These are phyloP conservation scores for Verbascum thapsus DNA, from an alignment of 257 asterid species.

Conservation along the genomic window DNA sequence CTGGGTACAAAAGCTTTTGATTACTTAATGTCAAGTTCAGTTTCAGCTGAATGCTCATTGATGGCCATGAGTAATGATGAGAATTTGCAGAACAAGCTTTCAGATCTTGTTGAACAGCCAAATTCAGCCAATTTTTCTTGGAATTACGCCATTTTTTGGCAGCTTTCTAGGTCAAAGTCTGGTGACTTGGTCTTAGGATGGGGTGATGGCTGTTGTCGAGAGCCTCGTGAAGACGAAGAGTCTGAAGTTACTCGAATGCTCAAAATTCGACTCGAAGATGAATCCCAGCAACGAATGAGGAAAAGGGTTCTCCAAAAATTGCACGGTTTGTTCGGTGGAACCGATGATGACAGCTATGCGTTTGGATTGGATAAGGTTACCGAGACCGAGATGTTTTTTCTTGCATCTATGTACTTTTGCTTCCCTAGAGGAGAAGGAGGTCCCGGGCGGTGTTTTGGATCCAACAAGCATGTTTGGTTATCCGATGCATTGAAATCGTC, in stretches of 20 bases:
- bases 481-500: constrained; percentile 51
- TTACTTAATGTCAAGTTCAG: constrained; percentile 76
- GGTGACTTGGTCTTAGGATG: constrained; percentile 91
- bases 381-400: constrained; percentile 93
- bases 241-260: constrained; percentile 53
- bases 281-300: constrained; percentile 83
- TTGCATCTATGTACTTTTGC: constrained; percentile 93
- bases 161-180: constrained; percentile 77
- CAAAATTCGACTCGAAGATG: constrained; percentile 64
- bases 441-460: constrained; percentile 76
- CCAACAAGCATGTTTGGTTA: constrained; percentile 72
- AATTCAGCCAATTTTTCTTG: constrained; percentile 62
- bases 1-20: constrained; percentile 85
- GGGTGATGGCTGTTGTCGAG: constrained; percentile 99
- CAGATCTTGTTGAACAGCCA: constrained; percentile 90
- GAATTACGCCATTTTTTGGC: constrained; percentile 98
- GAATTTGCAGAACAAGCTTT: constrained; percentile 82
- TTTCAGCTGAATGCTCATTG: constrained; percentile 74
- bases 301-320: constrained; percentile 79
- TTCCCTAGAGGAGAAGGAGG: constrained; percentile 89
- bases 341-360: constrained; percentile 79
- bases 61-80: constrained; percentile 80
- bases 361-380: constrained; percentile 92
- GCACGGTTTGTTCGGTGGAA: constrained; percentile 78
- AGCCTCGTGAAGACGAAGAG: constrained; percentile 71